Evolutionary conservation across 2,329 filamentous ascomycete genomes (phyloP).

Genomic region (Xylariales sp.): DNA sequence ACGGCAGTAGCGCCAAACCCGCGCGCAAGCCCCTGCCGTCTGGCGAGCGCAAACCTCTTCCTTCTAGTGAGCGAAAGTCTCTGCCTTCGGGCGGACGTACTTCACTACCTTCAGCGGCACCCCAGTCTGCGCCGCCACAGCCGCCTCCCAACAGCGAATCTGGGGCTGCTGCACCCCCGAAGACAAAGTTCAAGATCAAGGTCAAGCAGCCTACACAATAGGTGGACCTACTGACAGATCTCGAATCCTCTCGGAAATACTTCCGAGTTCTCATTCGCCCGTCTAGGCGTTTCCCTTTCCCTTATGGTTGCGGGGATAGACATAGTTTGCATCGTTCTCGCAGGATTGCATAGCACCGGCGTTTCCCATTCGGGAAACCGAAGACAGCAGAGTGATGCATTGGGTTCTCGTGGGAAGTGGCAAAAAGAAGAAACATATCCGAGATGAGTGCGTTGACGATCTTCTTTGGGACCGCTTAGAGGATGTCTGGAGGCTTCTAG

Average conservation of each 20-base stretch:
- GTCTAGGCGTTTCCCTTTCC: neutral
- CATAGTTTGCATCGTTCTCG: too few species aligned
- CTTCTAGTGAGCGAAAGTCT: slow-evolving; percentile 13
- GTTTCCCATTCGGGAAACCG: too few species aligned
- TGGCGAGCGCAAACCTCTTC: slow-evolving; percentile 4
- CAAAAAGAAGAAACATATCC: too few species aligned
- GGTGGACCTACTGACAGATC: neutral
- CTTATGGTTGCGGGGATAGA: neutral
- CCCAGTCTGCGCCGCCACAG: slow-evolving; percentile 12
- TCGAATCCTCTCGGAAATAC: neutral
- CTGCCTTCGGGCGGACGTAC: slow-evolving; percentile 14
- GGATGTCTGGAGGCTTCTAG: too few species aligned
- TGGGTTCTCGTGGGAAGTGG: too few species aligned
- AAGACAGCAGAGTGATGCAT: too few species aligned
- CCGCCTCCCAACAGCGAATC: slow-evolving; percentile 7
- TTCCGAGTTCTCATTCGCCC: neutral
- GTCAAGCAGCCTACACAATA: slow-evolving; percentile 19
- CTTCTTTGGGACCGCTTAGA: too few species aligned
- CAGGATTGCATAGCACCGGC: slow-evolving; percentile 5
- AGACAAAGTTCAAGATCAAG: slow-evolving; percentile 26
- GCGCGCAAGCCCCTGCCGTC: slow-evolving; percentile 16
- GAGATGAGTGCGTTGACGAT: too few species aligned
- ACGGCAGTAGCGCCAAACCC: slow-evolving; percentile 15
- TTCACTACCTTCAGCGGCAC: slow-evolving; percentile 10
- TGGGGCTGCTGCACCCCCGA: slow-evolving; percentile 13